Conservation (phyloP, 108 stramenopile species). For the Skeletonema grethae region DNA sequence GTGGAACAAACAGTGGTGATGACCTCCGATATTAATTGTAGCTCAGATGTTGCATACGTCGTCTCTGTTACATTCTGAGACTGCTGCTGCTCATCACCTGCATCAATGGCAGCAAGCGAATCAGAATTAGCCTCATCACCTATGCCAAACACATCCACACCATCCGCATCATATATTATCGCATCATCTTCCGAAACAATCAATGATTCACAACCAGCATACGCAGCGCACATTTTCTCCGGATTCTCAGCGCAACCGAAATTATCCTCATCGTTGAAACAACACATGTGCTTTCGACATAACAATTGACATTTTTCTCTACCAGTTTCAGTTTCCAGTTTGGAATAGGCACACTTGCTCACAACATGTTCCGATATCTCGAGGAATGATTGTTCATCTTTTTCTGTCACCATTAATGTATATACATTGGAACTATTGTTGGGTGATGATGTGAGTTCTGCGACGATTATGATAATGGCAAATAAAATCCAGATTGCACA, state of each 20-base stretch:
- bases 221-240: constrained; percentile 21
- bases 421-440: not conserved
- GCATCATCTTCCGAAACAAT: constrained; percentile 7
- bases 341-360: not conserved
- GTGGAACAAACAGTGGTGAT: constrained; percentile 25
- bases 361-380: constrained; percentile 10
- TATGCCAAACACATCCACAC: constrained; percentile 6
- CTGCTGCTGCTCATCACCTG: not conserved
- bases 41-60: constrained; percentile 10
- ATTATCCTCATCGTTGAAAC: constrained; percentile 11
- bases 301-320: constrained; percentile 20
- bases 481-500: constrained; percentile 17
- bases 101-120: not conserved
- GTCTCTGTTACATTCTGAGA: no score
- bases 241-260: constrained; percentile 1
- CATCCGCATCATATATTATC: constrained; percentile 4
- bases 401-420: not conserved
- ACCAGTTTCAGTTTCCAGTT: constrained; percentile 17
- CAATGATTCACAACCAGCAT: constrained; percentile 21
- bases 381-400: constrained; percentile 15
- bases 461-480: constrained; percentile 7
- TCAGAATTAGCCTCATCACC: not conserved
- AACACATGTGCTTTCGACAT: constrained; percentile 22
- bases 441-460: not conserved
- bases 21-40: constrained; percentile 15